Percentiles rank a stretch among this genome's conserved stretches.
Conservation (phyloP, 768 basidiomycete species). For the Candolleomyces eurysporus region DNA sequence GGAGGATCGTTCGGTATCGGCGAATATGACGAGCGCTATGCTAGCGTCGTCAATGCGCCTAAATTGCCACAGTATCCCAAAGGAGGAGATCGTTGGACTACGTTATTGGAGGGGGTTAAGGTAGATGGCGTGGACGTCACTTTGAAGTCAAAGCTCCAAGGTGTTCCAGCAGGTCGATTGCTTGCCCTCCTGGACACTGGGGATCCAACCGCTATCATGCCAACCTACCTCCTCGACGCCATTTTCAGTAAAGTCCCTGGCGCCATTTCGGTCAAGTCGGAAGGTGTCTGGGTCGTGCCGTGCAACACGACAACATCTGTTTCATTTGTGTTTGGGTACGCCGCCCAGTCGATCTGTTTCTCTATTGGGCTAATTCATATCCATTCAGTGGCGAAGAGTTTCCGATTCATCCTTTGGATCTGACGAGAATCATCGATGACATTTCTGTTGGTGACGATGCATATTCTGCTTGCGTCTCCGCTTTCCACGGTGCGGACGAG, state of each 20-base stretch:
- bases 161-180: slow-evolving; percentile 26
- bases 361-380: background rate
- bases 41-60: slow-evolving; percentile 25
- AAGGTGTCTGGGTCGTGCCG: slow-evolving; percentile 34
- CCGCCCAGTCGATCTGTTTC: slow-evolving; percentile 15
- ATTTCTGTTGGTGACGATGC: slow-evolving; percentile 22
- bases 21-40: slow-evolving; percentile 35
- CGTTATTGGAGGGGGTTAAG: slow-evolving; percentile 34
- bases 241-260: slow-evolving; percentile 36
- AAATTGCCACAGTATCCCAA: slow-evolving; percentile 32
- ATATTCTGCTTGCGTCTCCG: slow-evolving; percentile 35
- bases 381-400: slow-evolving; percentile 26
- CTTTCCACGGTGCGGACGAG: slow-evolving; percentile 29
- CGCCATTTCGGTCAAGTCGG: slow-evolving; percentile 11
- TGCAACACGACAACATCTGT: slow-evolving; percentile 32
- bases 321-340: slow-evolving; percentile 37
- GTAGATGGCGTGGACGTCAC: slow-evolving; percentile 13
- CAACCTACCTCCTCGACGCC: slow-evolving; percentile 28
- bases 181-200: slow-evolving; percentile 25
- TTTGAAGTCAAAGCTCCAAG: slow-evolving; percentile 26
- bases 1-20: slow-evolving; percentile 42
- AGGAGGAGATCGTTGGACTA: slow-evolving; percentile 38
- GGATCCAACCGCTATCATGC: slow-evolving; percentile 36
- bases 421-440: slow-evolving; percentile 29
- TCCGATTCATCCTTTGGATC: slow-evolving; percentile 44